These are phyloP conservation scores for Beauveria sp. DNA, from an alignment of 2,329 filamentous ascomycete genomes.

Conservation along the genomic window DNA sequence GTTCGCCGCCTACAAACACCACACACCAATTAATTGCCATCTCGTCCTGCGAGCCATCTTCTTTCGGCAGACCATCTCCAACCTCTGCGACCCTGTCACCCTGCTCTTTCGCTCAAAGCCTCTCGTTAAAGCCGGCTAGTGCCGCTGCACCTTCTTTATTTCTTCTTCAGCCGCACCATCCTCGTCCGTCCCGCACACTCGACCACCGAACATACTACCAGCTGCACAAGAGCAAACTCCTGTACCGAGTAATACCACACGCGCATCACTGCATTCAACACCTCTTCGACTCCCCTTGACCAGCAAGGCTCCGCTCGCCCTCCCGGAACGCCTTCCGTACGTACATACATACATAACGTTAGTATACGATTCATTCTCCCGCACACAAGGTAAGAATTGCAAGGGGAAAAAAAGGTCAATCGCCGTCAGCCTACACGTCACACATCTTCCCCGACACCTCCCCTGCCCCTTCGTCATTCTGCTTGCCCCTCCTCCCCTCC, in stretches of 20 bases:
- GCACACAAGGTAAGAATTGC: neutral
- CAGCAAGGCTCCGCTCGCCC: neutral
- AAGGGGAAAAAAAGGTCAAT: neutral
- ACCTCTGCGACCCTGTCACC: neutral
- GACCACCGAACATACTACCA: neutral
- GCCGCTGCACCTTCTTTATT: neutral
- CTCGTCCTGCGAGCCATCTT: neutral
- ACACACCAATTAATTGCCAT: neutral
- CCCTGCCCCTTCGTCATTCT: neutral
- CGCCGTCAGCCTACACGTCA: neutral
- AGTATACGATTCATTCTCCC: neutral
- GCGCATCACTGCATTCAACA: neutral
- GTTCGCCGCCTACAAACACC: neutral
- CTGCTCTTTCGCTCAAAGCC: neutral
- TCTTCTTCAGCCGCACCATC: constrained; percentile 2
- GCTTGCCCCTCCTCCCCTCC: neutral
- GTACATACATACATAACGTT: neutral
- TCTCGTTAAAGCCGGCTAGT: constrained; percentile 6
- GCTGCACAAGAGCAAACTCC: neutral
- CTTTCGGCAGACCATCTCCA: neutral
- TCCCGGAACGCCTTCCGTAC: constrained; percentile 1
- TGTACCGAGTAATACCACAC: neutral
- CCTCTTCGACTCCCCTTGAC: neutral
- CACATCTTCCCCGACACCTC: neutral
- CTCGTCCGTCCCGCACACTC: neutral